phyloP scores from a whole-genome alignment of 2,329 filamentous ascomycete genomes.

The Neofusicoccum parvum region DNA sequence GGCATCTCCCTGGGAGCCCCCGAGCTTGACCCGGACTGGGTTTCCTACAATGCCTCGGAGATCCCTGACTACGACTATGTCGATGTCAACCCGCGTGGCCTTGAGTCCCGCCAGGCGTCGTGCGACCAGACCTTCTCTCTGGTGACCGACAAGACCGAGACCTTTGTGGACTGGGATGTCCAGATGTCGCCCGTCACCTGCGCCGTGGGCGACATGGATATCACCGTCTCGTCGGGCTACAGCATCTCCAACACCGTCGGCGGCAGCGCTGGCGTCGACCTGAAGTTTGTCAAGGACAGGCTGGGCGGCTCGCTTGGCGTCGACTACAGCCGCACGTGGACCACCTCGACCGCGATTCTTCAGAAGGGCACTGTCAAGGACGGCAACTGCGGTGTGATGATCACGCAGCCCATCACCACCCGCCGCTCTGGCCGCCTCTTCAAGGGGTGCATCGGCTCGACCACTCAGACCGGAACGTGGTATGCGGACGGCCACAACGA shows the following conservation, averaged over 20 bases:
- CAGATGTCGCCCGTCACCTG: conserved; percentile 39
- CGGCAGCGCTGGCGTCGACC: conserved; percentile 23
- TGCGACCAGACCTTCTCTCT: conserved; percentile 24
- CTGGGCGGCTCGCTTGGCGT: conserved; percentile 31
- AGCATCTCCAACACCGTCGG: conserved; percentile 37
- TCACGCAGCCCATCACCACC: conserved; percentile 24
- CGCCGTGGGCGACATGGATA: conserved; percentile 31
- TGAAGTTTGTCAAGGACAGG: conserved; percentile 30
- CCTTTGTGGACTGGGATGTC: conserved; percentile 46
- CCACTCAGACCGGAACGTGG: conserved; percentile 25
- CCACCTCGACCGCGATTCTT: neutral
- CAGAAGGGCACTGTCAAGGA: neutral
- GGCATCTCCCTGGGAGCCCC: neutral
- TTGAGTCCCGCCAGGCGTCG: neutral
- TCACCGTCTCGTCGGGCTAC: conserved; percentile 40
- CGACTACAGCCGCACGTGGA: conserved; percentile 36
- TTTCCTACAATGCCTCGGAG: neutral
- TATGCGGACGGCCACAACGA: conserved; percentile 25
- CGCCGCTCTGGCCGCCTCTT: conserved; percentile 26
- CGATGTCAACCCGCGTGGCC: neutral
- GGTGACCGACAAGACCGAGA: conserved; percentile 28
- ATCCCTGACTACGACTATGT: neutral
- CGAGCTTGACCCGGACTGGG: neutral
- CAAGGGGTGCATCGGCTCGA: conserved; percentile 24
- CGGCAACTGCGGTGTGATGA: neutral